These are phyloP conservation scores for Carallia pectinifolia DNA, from an alignment of 345 rosid species.

Conservation along the genomic window DNA sequence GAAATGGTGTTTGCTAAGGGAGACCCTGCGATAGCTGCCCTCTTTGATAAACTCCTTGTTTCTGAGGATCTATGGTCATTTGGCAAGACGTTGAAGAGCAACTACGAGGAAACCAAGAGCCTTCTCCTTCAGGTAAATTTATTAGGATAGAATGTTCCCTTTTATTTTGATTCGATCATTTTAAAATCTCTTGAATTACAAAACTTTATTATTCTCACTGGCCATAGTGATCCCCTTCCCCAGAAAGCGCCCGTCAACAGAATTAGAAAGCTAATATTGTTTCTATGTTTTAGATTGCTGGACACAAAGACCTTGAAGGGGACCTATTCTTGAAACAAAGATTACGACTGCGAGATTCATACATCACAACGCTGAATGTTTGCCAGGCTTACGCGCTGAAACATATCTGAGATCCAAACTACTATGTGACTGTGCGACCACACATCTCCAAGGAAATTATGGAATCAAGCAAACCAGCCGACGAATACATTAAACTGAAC, in stretches of 20 bases:
- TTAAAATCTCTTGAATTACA: neutral
- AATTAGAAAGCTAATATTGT: neutral
- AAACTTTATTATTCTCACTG: no score
- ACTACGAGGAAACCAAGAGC: slow-evolving; percentile 77
- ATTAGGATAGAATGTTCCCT: neutral
- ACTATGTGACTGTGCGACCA: slow-evolving; percentile 70
- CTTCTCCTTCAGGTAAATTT: slow-evolving; percentile 75
- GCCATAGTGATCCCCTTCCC: no score
- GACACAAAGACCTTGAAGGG: slow-evolving; percentile 93
- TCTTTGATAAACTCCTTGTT: slow-evolving; percentile 85
- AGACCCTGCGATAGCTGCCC: slow-evolving; percentile 85
- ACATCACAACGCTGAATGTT: slow-evolving; percentile 91
- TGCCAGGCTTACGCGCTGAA: slow-evolving; percentile 96
- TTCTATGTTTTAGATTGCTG: slow-evolving; percentile 59
- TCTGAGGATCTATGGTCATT: slow-evolving; percentile 77
- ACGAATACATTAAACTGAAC: slow-evolving; percentile 80
- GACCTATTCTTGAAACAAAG: slow-evolving; percentile 94
- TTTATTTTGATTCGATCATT: neutral
- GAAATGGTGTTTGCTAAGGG: slow-evolving; percentile 99
- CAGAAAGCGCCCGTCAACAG: neutral
- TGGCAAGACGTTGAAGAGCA: slow-evolving; percentile 63
- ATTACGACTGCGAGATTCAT: slow-evolving; percentile 88
- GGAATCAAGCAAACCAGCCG: slow-evolving; percentile 71
- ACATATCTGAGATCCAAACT: slow-evolving; percentile 78
- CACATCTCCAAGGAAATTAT: slow-evolving; percentile 77